Evolutionary conservation across 2,329 filamentous ascomycete species (phyloP).

Genomic region (Blastomyces gilchristii): DNA sequence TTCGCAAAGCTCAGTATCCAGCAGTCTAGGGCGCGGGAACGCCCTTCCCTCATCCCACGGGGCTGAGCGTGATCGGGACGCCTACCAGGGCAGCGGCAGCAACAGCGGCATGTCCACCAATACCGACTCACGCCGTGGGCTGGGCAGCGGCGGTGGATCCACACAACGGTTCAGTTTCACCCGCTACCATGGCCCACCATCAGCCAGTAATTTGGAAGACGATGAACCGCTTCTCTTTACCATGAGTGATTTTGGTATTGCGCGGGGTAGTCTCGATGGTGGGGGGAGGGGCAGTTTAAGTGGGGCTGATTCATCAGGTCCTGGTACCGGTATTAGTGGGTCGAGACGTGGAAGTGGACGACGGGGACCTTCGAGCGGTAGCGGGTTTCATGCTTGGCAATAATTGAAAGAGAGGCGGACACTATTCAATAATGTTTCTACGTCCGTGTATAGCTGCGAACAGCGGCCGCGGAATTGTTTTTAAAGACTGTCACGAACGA

Average conservation of each 20-base stretch:
- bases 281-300: conserved; percentile 12
- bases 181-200: conserved; percentile 24
- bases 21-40: conserved; percentile 30
- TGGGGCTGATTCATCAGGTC: conserved; percentile 1
- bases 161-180: conserved; percentile 26
- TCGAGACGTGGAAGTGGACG: conserved; percentile 30
- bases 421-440: not conserved
- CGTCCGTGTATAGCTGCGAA: not conserved
- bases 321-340: conserved; percentile 13
- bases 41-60: conserved; percentile 25
- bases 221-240: conserved; percentile 38
- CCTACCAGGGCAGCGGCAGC: conserved; percentile 28
- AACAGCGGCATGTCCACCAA: conserved; percentile 28
- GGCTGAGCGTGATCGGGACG: conserved; percentile 29
- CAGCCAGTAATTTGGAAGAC: conserved; percentile 27
- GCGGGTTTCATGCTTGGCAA: conserved; percentile 13
- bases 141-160: conserved; percentile 12
- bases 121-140: conserved; percentile 28
- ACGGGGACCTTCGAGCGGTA: conserved; percentile 23
- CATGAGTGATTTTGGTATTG: conserved; percentile 38
- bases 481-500: not conserved
- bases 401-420: conserved; percentile 12
- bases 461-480: not conserved
- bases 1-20: conserved; percentile 32
- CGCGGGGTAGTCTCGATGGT: conserved; percentile 36